Percentiles rank a stretch among this genome's conserved stretches.
These are phyloP conservation scores for Leucogyrophana mollusca DNA, from an alignment of 768 basidiomycete genomes.

Conservation along the genomic window DNA sequence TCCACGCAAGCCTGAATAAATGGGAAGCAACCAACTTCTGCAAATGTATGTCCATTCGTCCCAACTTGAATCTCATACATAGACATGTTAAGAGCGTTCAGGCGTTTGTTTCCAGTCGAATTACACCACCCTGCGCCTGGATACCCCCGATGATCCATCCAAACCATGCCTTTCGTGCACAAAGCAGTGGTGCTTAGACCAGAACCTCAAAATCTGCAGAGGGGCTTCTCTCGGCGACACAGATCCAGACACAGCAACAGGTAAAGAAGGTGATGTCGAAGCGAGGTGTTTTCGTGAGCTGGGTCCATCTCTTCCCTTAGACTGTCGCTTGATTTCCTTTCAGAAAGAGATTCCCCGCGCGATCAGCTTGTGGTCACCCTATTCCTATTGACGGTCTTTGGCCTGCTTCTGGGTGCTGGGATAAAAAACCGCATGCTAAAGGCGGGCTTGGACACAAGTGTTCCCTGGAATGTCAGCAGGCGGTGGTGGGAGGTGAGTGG, in stretches of 20 bases:
- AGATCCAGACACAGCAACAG: constrained; percentile 90
- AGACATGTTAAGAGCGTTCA: constrained; percentile 28
- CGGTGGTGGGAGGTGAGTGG: constrained; percentile 83
- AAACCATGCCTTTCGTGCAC: constrained; percentile 94
- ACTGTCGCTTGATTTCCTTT: constrained; percentile 20
- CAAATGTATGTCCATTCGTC: constrained; percentile 62
- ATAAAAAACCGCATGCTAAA: constrained; percentile 81
- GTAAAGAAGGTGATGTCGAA: constrained; percentile 94
- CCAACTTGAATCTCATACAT: constrained; percentile 1
- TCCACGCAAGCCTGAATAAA: constrained; percentile 52
- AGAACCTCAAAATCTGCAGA: constrained; percentile 80
- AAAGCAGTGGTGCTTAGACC: constrained; percentile 94
- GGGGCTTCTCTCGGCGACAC: constrained; percentile 83
- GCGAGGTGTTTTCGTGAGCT: constrained; percentile 92
- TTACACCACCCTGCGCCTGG: constrained; percentile 81
- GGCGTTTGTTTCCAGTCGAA: constrained; percentile 91
- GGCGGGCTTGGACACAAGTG: constrained; percentile 64
- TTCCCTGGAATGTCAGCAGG: constrained; percentile 61
- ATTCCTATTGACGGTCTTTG: constrained; percentile 85
- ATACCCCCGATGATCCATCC: constrained; percentile 76
- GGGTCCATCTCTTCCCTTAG: constrained; percentile 26
- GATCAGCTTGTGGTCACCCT: constrained; percentile 92
- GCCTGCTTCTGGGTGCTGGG: constrained; percentile 79
- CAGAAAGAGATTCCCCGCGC: constrained; percentile 93
- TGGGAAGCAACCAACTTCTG: constrained; percentile 93